phyloP scores from a whole-genome alignment of 768 basidiomycete species.

The Hygrocybe coccinea region DNA sequence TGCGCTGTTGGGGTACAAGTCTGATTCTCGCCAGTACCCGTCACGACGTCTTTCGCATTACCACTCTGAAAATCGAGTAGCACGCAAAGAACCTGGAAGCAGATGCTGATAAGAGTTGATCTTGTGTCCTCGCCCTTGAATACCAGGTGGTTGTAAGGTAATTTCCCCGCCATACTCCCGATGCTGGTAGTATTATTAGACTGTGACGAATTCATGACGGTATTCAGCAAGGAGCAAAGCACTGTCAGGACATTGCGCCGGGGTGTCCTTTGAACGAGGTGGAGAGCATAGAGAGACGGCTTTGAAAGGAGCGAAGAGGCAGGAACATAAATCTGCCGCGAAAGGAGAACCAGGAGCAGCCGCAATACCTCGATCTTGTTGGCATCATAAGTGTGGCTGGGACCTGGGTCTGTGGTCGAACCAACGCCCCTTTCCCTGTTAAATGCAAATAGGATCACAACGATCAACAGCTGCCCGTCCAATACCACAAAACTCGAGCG shows the following conservation, averaged over 20 bases:
- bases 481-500: slow-evolving; percentile 22
- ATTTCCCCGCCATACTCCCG: slow-evolving; percentile 65
- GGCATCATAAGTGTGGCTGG: slow-evolving; percentile 58
- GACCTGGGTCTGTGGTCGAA: slow-evolving; percentile 70
- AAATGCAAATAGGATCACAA: slow-evolving; percentile 1
- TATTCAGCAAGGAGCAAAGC: slow-evolving; percentile 90
- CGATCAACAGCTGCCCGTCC: slow-evolving; percentile 1
- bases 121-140: slow-evolving; percentile 84
- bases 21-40: slow-evolving; percentile 41
- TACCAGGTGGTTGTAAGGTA: slow-evolving; percentile 87
- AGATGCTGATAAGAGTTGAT: slow-evolving; percentile 65
- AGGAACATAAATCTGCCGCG: slow-evolving; percentile 83
- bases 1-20: slow-evolving; percentile 49
- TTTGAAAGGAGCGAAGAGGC: slow-evolving; percentile 63
- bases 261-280: slow-evolving; percentile 70
- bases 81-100: slow-evolving; percentile 71
- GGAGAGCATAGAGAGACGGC: slow-evolving; percentile 71
- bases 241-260: slow-evolving; percentile 85
- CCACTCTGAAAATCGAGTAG: slow-evolving; percentile 81
- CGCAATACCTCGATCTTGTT: slow-evolving; percentile 90
- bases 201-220: slow-evolving; percentile 66
- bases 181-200: slow-evolving; percentile 48
- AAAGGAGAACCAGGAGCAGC: slow-evolving; percentile 80
- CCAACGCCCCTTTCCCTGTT: slow-evolving; percentile 95
- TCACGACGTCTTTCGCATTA: slow-evolving; percentile 51